phyloP scores from a whole-genome alignment of 108 stramenopile species.

The Nitzschia palea region DNA sequence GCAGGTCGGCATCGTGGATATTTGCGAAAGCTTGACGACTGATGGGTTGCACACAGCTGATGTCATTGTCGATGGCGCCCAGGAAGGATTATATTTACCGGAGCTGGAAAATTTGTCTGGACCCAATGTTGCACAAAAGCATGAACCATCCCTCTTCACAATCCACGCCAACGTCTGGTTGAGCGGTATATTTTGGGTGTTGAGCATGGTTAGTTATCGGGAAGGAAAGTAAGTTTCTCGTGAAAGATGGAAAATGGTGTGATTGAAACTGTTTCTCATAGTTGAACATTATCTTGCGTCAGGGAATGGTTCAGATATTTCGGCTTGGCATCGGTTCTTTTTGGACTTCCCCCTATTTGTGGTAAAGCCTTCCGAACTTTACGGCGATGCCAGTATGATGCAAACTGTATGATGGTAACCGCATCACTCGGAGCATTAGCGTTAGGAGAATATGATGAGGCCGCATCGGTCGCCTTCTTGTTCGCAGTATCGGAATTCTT shows the following conservation, averaged over 20 bases:
- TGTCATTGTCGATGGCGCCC: slow-evolving; percentile 60
- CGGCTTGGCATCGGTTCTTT: slow-evolving; percentile 68
- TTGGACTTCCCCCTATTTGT: slow-evolving; percentile 78
- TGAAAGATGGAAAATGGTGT: too few relatives aligned
- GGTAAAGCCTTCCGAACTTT: slow-evolving; percentile 75
- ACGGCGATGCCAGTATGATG: slow-evolving; percentile 66
- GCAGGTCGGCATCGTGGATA: slow-evolving; percentile 33
- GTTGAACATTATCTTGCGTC: slow-evolving; percentile 6
- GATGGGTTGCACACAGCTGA: slow-evolving; percentile 27
- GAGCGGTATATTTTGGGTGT: slow-evolving; percentile 76
- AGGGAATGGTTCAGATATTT: slow-evolving; percentile 65
- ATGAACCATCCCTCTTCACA: slow-evolving; percentile 13
- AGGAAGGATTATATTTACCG: slow-evolving; percentile 51
- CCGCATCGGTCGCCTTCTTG: slow-evolving; percentile 84
- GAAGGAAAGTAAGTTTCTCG: slow-evolving; percentile 39
- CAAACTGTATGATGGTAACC: slow-evolving; percentile 91
- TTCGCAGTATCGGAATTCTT: slow-evolving; percentile 83
- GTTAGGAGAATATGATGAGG: slow-evolving; percentile 80
- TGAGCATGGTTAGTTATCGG: slow-evolving; percentile 49
- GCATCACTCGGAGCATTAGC: slow-evolving; percentile 83
- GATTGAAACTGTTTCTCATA: too few relatives aligned
- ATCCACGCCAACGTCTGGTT: slow-evolving; percentile 42
- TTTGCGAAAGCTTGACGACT: slow-evolving; percentile 10
- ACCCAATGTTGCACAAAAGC: slow-evolving; percentile 1
- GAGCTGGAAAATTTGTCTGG: slow-evolving; percentile 27